Conservation (phyloP, 2,329 filamentous ascomycete genomes). For the Fusarium torulosum region DNA sequence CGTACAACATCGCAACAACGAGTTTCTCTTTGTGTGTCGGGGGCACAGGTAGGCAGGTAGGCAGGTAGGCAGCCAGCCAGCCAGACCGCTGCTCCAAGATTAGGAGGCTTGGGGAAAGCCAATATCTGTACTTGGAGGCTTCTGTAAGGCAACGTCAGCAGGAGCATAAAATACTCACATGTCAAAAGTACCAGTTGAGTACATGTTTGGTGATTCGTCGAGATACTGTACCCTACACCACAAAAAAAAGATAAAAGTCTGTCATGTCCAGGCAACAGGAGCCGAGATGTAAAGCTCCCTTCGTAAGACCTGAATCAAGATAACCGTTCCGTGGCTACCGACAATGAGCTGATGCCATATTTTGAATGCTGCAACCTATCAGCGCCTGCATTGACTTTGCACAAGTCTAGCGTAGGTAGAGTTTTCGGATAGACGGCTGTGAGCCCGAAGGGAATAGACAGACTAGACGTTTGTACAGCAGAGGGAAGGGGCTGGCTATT, state of each 20-base stretch:
- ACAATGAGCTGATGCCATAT: background rate
- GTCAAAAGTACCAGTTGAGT: background rate
- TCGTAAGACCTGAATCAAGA: conserved; percentile 10
- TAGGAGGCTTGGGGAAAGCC: conserved; percentile 3
- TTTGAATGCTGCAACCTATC: background rate
- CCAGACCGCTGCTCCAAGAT: conserved; percentile 27
- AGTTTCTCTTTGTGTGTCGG: conserved; percentile 7
- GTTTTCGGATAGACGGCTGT: conserved; percentile 1
- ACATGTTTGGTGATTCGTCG: conserved; percentile 4
- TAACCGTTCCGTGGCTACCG: background rate
- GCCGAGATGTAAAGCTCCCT: conserved; percentile 25
- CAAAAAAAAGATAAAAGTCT: background rate
- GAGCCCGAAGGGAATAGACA: conserved; percentile 3
- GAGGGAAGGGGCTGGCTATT: background rate
- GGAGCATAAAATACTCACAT: background rate
- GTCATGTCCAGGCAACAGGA: conserved; percentile 11
- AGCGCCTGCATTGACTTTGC: background rate
- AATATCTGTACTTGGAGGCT: background rate
- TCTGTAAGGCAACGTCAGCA: background rate
- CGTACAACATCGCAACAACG: conserved; percentile 4
- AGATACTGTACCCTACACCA: background rate
- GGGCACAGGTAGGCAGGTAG: too few species aligned
- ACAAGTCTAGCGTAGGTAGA: background rate
- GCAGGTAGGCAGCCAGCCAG: too few species aligned
- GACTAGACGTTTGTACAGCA: background rate